Evolutionary conservation across 2,329 filamentous ascomycete species (phyloP).

Genomic region (Neocatenulostroma microsporum): DNA sequence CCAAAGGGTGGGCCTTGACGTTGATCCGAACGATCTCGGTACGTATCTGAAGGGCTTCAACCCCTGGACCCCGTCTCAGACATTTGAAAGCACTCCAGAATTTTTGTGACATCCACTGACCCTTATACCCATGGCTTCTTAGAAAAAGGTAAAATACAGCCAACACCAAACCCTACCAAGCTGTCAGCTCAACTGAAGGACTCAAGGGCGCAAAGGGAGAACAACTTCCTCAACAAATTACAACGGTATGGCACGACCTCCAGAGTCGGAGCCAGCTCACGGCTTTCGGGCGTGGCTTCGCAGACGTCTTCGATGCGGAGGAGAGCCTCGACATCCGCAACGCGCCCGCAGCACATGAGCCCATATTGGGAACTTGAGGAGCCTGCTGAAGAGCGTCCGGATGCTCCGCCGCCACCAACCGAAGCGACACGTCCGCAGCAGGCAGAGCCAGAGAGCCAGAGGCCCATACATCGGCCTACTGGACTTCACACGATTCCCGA

Average conservation of each 20-base stretch:
- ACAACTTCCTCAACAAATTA: constrained; percentile 19
- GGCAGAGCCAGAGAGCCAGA: too few species aligned
- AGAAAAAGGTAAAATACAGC: constrained; percentile 37
- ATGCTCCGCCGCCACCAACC: constrained; percentile 1
- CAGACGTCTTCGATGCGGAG: constrained; percentile 15
- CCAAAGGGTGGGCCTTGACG: constrained; percentile 28
- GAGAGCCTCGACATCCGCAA: constrained; percentile 6
- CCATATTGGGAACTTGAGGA: constrained; percentile 26
- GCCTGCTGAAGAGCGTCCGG: constrained; percentile 8
- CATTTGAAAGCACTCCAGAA: too few species aligned
- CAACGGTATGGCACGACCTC: constrained; percentile 14
- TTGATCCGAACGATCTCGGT: constrained; percentile 37
- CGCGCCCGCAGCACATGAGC: constrained; percentile 9
- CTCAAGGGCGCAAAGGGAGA: constrained; percentile 33
- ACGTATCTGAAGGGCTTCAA: too few species aligned
- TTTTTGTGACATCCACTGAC: too few species aligned
- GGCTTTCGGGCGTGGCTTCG: constrained; percentile 17
- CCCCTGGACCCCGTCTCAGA: too few species aligned
- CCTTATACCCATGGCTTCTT: too few species aligned
- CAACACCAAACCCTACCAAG: constrained; percentile 31
- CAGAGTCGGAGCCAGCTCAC: constrained; percentile 8
- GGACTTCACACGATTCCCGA: constrained; percentile 15
- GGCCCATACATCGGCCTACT: too few species aligned
- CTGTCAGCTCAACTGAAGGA: constrained; percentile 41
- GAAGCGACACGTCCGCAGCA: too few species aligned